These are phyloP conservation scores for Naganishia sp. DNA, from an alignment of 1,284 basidiomycete species.

Conservation along the genomic window DNA sequence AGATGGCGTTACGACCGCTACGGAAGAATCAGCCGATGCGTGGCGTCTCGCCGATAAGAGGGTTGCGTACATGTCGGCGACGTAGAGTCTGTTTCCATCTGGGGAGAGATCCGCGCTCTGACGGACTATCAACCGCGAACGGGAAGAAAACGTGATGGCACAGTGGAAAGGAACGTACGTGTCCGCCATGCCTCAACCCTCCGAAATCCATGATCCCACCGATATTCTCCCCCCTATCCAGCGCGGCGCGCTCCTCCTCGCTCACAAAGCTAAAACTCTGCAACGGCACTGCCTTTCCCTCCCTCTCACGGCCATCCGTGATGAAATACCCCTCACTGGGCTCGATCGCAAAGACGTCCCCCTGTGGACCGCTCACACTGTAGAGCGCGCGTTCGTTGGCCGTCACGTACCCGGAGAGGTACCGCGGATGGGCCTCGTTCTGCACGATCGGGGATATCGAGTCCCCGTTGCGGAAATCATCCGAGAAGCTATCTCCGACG, in stretches of 20 bases:
- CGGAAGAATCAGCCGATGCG: neutral
- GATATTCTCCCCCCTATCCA: constrained; percentile 32
- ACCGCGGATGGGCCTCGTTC: constrained; percentile 38
- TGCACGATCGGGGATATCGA: constrained; percentile 22
- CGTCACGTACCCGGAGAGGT: constrained; percentile 46
- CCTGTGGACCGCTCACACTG: constrained; percentile 52
- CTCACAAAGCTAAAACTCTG: constrained; percentile 35
- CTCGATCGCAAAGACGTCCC: constrained; percentile 50
- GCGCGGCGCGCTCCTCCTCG: constrained; percentile 28
- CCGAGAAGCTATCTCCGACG: neutral
- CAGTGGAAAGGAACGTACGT: constrained; percentile 32
- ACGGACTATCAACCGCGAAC: neutral
- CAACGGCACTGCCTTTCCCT: constrained; percentile 18
- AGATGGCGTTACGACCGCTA: constrained; percentile 54
- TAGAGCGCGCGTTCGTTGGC: constrained; percentile 48
- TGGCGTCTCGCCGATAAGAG: neutral
- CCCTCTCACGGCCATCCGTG: constrained; percentile 14
- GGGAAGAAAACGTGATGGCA: no score
- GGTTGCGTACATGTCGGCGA: constrained; percentile 46
- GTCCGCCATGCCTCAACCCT: constrained; percentile 46
- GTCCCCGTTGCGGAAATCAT: neutral
- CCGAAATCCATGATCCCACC: constrained; percentile 44
- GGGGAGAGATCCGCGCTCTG: constrained; percentile 44
- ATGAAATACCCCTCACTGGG: constrained; percentile 42
- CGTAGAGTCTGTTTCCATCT: constrained; percentile 47